Conservation (phyloP, 179 eudicot species). For the Vitellaria paradoxa region DNA sequence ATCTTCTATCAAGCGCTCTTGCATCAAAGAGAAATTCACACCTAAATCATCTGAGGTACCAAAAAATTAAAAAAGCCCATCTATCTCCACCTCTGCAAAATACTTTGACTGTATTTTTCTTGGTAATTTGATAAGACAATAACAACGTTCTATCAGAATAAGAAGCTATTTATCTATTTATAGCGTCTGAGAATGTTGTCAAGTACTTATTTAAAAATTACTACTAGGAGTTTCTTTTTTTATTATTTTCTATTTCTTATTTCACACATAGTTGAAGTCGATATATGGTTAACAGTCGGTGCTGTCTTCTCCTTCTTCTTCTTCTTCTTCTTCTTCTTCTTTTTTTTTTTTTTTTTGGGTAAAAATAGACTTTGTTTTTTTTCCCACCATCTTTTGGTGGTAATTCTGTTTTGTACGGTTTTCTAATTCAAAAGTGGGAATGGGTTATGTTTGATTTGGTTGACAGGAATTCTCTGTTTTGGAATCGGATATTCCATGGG, state of each 20-base stretch:
- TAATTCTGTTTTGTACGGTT: background rate
- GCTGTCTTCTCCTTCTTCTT: background rate
- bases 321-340: background rate
- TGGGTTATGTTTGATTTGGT: background rate
- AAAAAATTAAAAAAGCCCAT: background rate
- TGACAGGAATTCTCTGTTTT: constrained; percentile 60
- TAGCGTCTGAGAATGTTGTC: background rate
- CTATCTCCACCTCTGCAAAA: background rate
- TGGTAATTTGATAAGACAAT: background rate
- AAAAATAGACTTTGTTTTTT: too few relatives aligned
- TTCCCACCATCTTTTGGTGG: background rate
- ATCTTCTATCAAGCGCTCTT: constrained; percentile 16
- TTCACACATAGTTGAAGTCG: background rate
- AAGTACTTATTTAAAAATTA: too few relatives aligned
- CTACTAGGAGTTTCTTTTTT: background rate
- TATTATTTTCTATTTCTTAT: background rate
- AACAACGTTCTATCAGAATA: background rate
- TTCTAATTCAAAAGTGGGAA: constrained; percentile 3
- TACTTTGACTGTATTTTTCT: background rate
- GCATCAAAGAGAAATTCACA: constrained; percentile 17
- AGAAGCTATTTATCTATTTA: background rate
- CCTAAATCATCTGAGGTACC: constrained; percentile 19
- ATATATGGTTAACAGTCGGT: background rate
- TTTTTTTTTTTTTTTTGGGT: too few relatives aligned
- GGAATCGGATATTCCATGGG: constrained; percentile 61